These are phyloP conservation scores for Alternaria sp. DNA, from an alignment of 2,329 filamentous ascomycete genomes.

Conservation along the genomic window DNA sequence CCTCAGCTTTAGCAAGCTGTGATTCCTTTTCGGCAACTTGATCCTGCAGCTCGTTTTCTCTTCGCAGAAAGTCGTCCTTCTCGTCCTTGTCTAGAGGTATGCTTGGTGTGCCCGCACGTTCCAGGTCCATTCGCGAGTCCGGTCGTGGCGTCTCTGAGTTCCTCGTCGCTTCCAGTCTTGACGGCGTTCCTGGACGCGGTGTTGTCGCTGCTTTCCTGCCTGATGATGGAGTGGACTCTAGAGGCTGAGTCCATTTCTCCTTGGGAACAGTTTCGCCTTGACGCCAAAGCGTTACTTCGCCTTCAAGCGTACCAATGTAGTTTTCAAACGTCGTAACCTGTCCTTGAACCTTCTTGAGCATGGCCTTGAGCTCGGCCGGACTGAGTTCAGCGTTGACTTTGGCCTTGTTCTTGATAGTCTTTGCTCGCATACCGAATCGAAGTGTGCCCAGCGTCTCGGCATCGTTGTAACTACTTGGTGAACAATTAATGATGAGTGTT, in stretches of 20 bases:
- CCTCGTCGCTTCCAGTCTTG: constrained; percentile 61
- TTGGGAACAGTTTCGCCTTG: constrained; percentile 86
- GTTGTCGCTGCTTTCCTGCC: constrained; percentile 60
- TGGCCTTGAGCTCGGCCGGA: constrained; percentile 89
- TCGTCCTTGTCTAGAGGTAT: constrained; percentile 94
- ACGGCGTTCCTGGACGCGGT: constrained; percentile 68
- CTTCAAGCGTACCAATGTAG: constrained; percentile 84
- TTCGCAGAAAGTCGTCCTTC: constrained; percentile 90
- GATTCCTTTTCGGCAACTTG: constrained; percentile 94
- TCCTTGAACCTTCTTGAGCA: constrained; percentile 90
- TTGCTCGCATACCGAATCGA: constrained; percentile 93
- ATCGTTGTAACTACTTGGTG: constrained; percentile 98
- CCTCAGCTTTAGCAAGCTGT: constrained; percentile 78
- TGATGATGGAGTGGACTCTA: constrained; percentile 63
- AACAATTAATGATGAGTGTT: constrained; percentile 98
- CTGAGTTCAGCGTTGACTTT: constrained; percentile 99
- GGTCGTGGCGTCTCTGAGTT: constrained; percentile 58
- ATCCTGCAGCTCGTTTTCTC: constrained; percentile 97
- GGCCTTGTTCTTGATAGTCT: constrained; percentile 99
- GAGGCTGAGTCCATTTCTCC: constrained; percentile 81
- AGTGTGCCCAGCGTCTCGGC: constrained; percentile 91
- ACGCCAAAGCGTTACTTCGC: constrained; percentile 87
- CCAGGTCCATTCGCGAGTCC: constrained; percentile 71
- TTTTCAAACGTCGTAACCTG: constrained; percentile 88
- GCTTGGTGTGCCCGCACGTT: constrained; percentile 86